A percentile compares a stretch with the other conserved stretches of the same genome.
These are phyloP conservation scores for Bacterosira constricta DNA, from an alignment of 108 stramenopile genomes.

Conservation along the genomic window DNA sequence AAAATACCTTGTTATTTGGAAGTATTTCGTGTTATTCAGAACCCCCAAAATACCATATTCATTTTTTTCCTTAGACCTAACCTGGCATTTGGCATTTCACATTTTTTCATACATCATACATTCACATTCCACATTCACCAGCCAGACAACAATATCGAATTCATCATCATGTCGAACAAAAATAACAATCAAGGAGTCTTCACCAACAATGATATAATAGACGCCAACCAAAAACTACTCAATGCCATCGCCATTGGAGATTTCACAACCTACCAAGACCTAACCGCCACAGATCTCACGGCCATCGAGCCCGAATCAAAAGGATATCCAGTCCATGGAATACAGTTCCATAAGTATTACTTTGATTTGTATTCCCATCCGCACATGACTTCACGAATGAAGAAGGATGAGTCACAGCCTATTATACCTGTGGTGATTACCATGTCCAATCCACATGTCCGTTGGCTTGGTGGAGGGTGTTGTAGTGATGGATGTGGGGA, in stretches of 20 bases:
- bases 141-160: too few relatives aligned
- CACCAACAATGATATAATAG: slow-evolving; percentile 1
- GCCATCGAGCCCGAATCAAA: slow-evolving; percentile 45
- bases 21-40: too few relatives aligned
- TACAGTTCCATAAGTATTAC: slow-evolving; percentile 47
- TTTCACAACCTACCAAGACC: slow-evolving; percentile 21
- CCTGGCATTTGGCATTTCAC: too few relatives aligned
- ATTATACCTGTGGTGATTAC: background rate
- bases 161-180: too few relatives aligned
- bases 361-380: slow-evolving; percentile 22
- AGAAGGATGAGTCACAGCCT: too few relatives aligned
- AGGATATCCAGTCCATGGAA: slow-evolving; percentile 30
- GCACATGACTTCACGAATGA: too few relatives aligned
- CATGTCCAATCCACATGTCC: slow-evolving; percentile 32
- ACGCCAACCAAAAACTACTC: slow-evolving; percentile 20
- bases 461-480: slow-evolving; percentile 23
- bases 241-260: slow-evolving; percentile 29
- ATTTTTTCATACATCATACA: too few relatives aligned
- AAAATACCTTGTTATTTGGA: too few relatives aligned
- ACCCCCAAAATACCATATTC: too few relatives aligned
- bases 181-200: too few relatives aligned
- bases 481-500: slow-evolving; percentile 1
- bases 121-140: too few relatives aligned
- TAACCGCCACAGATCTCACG: slow-evolving; percentile 27
- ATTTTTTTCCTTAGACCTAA: too few relatives aligned